A percentile compares a stretch with the other conserved stretches of the same genome.
These are phyloP conservation scores for Colletotrichum higginsianum DNA, from an alignment of 2,329 filamentous ascomycete species.

Conservation along the genomic window DNA sequence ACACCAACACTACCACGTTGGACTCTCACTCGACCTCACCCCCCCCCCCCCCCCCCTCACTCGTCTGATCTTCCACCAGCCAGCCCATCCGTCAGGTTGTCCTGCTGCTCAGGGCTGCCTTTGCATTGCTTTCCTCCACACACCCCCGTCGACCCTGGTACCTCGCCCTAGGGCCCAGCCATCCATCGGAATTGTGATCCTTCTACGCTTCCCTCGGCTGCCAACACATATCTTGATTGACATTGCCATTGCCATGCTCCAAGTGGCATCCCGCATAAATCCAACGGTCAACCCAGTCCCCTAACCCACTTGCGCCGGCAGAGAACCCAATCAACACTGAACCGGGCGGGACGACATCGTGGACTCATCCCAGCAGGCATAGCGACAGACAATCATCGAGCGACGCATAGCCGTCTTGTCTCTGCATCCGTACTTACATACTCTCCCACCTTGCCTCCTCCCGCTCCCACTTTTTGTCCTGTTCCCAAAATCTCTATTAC, in stretches of 20 bases:
- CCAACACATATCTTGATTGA: slow-evolving; percentile 35
- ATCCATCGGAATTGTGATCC: slow-evolving; percentile 22
- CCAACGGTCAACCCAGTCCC: slow-evolving; percentile 12
- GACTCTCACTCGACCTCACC: background rate
- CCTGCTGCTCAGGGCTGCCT: slow-evolving; percentile 7
- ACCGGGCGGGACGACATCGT: slow-evolving; percentile 14
- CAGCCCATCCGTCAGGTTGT: background rate
- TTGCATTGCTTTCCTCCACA: slow-evolving; percentile 14
- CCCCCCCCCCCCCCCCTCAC: background rate
- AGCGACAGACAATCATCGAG: slow-evolving; percentile 33
- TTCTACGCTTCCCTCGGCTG: slow-evolving; percentile 19
- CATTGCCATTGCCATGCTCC: slow-evolving; percentile 10
- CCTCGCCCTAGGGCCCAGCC: slow-evolving; percentile 29
- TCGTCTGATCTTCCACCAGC: slow-evolving; percentile 31
- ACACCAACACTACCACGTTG: slow-evolving; percentile 4
- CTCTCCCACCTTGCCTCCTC: slow-evolving; percentile 15
- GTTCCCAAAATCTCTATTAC: no score
- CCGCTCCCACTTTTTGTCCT: background rate
- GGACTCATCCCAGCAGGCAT: slow-evolving; percentile 22
- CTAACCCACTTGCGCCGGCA: slow-evolving; percentile 29
- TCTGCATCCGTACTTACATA: slow-evolving; percentile 24
- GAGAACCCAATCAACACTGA: slow-evolving; percentile 17
- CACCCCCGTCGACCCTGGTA: slow-evolving; percentile 9
- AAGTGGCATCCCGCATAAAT: slow-evolving; percentile 27
- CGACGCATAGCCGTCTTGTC: slow-evolving; percentile 31